phyloP scores from a whole-genome alignment of 441 rosid genomes.

The Gossypium aridum region DNA sequence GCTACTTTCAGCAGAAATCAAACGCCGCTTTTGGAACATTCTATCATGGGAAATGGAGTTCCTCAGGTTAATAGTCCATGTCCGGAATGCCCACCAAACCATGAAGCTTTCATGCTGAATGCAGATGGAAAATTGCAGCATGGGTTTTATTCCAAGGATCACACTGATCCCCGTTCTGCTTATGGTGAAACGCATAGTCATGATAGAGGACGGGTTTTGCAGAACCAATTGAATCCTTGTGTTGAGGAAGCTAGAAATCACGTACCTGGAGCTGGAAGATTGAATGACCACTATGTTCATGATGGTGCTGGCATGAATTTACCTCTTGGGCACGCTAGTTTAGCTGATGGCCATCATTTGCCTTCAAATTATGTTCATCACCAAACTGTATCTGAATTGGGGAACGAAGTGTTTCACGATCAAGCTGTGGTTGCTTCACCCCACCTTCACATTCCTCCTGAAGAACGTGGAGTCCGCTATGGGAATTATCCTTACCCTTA shows the following conservation, averaged over 20 bases:
- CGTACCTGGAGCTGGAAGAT: constrained; percentile 55
- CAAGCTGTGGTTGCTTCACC: constrained; percentile 37
- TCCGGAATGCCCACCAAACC: constrained; percentile 50
- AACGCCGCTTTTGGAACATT: constrained; percentile 50
- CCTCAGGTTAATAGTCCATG: constrained; percentile 40
- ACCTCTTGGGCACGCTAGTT: constrained; percentile 48
- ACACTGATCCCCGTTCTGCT: constrained; percentile 36
- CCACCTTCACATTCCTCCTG: constrained; percentile 40
- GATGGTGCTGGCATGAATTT: constrained; percentile 63
- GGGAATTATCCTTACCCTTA: constrained; percentile 55
- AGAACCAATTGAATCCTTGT: constrained; percentile 52
- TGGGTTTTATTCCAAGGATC: constrained; percentile 45
- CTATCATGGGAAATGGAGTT: constrained; percentile 49
- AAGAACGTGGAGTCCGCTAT: constrained; percentile 46
- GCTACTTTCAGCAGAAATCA: constrained; percentile 54
- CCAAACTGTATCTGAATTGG: constrained; percentile 54
- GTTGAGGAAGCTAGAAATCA: constrained; percentile 64
- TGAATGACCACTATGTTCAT: constrained; percentile 49
- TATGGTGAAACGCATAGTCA: constrained; percentile 49
- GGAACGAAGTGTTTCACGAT: constrained; percentile 60
- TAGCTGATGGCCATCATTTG: constrained; percentile 47
- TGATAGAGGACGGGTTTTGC: constrained; percentile 78
- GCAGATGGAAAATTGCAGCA: constrained; percentile 52
- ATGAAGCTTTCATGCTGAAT: constrained; percentile 54
- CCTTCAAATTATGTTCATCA: constrained; percentile 39